Evolutionary conservation across 768 basidiomycete species (phyloP).

Genomic region (Dacryopinax primogenitus): DNA sequence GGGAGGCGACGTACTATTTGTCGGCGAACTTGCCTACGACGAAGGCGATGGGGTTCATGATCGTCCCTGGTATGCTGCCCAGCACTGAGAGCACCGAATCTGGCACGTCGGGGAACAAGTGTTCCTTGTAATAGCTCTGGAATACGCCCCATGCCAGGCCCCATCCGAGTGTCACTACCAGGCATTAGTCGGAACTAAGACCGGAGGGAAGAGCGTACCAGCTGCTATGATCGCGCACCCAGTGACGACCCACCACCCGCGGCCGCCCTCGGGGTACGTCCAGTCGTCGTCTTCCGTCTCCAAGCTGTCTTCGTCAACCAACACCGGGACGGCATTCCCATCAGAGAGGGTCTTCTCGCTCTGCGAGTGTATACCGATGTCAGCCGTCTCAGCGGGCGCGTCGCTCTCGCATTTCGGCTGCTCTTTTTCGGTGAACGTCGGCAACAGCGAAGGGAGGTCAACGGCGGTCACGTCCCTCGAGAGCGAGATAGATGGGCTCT

Average conservation of each 20-base stretch:
- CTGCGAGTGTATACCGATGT: neutral
- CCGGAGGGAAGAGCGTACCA: neutral
- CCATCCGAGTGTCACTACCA: constrained; percentile 1
- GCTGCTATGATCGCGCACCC: constrained; percentile 14
- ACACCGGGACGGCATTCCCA: neutral
- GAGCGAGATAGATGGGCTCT: neutral
- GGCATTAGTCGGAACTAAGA: neutral
- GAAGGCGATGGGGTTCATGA: constrained; percentile 15
- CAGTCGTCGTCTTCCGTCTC: neutral
- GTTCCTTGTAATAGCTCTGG: constrained; percentile 15
- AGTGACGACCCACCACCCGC: constrained; percentile 15
- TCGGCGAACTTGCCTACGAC: constrained; percentile 17
- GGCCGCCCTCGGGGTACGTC: constrained; percentile 16
- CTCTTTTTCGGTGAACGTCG: neutral
- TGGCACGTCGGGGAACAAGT: constrained; percentile 13
- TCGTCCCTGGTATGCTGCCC: constrained; percentile 13
- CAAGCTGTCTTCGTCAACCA: neutral
- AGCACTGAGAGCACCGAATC: constrained; percentile 14
- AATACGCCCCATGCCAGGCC: constrained; percentile 16
- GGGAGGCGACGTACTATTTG: constrained; percentile 13
- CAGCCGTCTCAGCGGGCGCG: neutral
- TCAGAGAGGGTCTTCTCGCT: neutral
- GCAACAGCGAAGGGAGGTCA: neutral
- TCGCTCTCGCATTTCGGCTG: neutral
- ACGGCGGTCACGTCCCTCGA: neutral